Conservation (phyloP, 1,139 yeast genomes). For the Blastobotrys persicus region DNA sequence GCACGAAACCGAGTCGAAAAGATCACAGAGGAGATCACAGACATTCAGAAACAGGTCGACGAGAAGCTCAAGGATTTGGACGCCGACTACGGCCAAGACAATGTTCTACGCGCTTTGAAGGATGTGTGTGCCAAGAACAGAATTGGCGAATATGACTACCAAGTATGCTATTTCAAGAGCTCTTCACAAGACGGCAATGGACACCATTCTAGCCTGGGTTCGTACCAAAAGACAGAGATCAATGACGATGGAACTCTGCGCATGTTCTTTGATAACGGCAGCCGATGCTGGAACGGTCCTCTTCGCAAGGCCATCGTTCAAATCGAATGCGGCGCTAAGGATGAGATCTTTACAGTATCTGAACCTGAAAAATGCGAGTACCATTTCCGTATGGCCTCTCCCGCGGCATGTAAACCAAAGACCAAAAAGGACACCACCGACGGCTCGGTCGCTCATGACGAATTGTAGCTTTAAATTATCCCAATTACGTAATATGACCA, state of each 20-base stretch:
- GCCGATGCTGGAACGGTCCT: constrained; percentile 95
- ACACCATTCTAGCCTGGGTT: constrained; percentile 55
- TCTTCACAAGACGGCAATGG: constrained; percentile 55
- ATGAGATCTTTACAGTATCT: constrained; percentile 59
- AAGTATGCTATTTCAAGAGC: constrained; percentile 56
- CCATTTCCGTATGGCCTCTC: constrained; percentile 58
- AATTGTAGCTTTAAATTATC: constrained; percentile 10
- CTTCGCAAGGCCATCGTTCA: constrained; percentile 64
- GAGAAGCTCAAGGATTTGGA: constrained; percentile 19
- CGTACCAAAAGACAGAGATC: constrained; percentile 31
- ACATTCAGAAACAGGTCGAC: background rate
- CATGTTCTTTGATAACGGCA: constrained; percentile 61
- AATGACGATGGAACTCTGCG: constrained; percentile 29
- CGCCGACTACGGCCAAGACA: constrained; percentile 55
- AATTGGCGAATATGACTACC: constrained; percentile 70
- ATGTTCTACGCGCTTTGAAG: constrained; percentile 58
- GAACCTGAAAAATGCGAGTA: constrained; percentile 93
- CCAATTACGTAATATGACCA: too few species aligned
- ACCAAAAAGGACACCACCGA: background rate
- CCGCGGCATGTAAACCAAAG: constrained; percentile 56
- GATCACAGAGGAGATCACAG: constrained; percentile 6
- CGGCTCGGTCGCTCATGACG: constrained; percentile 7
- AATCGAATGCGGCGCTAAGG: constrained; percentile 63
- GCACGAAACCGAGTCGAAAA: constrained; percentile 10
- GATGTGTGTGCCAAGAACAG: constrained; percentile 49